Evolutionary conservation across 2,329 filamentous ascomycete species (phyloP), one percentile per base, ranked within the genome.

Genomic region (Aotearoamyces nothofagi): DNA sequence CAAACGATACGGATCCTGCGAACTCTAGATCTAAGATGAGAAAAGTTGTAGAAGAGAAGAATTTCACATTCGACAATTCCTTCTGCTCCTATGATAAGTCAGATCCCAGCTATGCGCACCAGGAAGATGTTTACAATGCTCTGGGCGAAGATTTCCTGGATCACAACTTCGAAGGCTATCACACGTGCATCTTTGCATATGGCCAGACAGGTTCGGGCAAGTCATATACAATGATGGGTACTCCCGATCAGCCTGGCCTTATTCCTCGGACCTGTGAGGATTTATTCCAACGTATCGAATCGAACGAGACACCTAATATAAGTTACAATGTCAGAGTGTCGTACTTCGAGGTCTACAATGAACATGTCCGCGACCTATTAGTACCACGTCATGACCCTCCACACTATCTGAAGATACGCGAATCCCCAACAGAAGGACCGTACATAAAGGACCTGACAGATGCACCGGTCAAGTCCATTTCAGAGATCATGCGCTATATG

Each of bases 331-430:
- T 98, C 39, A 79, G 90, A 38, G 90, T 96, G 15, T 94, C 86
- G 3, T 98, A 98, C 58, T 96, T 98, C 47, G 90, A 98, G 52
- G 90, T 98, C 36, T 98, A 98, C 67, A 98, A 98, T 55, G 90
- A 98, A 57, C 90, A 96, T 54, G 90, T 98, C 27, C 81, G 90
- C 33, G 90, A 98, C 50, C 61, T 98, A 19, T 69, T 98, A 25
- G 78, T 84, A 0, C 81, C 86, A 8, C 60, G 66, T 4, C 78
- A 74, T 32, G 78, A 80, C 37, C 65, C 80, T 4, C 81, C 86
- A 2, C 78, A 92, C 50, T 94, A 96, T 52, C 78, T 98, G 44
- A 94, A 94, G 56, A 93, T 98, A 47, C 78, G 90, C 46, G 90
- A 98, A 58, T 92, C 83, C 11, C 87, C 86, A 11, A 84, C 76